These are phyloP conservation scores for Chalaropsis thielavioides DNA, from an alignment of 2,329 filamentous ascomycete genomes.

Conservation along the genomic window DNA sequence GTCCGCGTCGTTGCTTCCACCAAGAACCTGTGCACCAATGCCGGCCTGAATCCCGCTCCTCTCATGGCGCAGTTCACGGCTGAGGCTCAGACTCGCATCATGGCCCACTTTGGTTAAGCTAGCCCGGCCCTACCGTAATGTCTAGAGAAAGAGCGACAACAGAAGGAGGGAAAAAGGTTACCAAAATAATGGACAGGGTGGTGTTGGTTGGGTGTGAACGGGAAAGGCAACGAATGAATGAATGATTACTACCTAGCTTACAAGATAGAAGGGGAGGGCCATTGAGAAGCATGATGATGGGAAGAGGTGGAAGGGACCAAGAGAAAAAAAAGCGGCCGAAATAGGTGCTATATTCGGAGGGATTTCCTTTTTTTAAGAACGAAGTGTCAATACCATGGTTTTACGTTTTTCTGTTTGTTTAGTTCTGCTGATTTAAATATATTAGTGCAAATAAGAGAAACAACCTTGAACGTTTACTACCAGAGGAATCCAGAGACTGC, in stretches of 20 bases:
- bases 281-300: not conserved
- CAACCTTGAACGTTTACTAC: not conserved
- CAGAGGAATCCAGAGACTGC: too few relatives aligned
- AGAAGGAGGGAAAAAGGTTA: conserved; percentile 3
- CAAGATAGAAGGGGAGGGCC: conserved; percentile 11
- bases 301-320: not conserved
- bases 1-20: conserved; percentile 61
- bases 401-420: conserved; percentile 6
- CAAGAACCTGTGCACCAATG: conserved; percentile 60
- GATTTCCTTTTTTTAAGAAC: conserved; percentile 6
- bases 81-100: conserved; percentile 67
- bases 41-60: conserved; percentile 61
- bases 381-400: conserved; percentile 14
- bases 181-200: conserved; percentile 13
- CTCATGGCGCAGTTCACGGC: conserved; percentile 61
- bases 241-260: conserved; percentile 13
- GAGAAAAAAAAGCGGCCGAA: not conserved
- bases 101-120: conserved; percentile 57
- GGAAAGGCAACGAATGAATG: conserved; percentile 17
- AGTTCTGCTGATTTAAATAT: not conserved
- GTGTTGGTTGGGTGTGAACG: conserved; percentile 7
- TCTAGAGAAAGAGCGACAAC: conserved; percentile 4
- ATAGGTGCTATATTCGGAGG: not conserved
- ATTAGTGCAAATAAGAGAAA: not conserved
- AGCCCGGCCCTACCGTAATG: not conserved